A percentile compares a stretch with the other conserved stretches of the same genome.
Evolutionary conservation across 768 basidiomycete genomes (phyloP).

Genomic region (Lactarius hengduanensis): DNA sequence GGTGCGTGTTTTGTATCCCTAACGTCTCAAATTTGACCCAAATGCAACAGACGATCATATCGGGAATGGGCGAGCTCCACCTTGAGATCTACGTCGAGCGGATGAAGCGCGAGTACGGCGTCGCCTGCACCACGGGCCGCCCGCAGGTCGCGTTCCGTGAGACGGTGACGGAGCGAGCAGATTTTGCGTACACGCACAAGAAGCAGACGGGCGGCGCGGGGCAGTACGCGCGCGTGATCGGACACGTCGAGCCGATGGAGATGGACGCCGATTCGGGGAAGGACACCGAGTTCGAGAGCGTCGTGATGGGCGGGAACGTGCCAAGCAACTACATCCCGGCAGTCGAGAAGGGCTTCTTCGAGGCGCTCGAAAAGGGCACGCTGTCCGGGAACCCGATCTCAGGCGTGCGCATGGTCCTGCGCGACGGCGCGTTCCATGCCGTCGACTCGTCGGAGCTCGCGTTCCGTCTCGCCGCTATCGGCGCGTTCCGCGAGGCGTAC

Average conservation of each 20-base stretch:
- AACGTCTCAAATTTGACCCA: slow-evolving; percentile 4
- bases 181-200: slow-evolving; percentile 93
- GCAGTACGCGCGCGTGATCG: slow-evolving; percentile 92
- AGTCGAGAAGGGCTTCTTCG: slow-evolving; percentile 95
- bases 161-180: slow-evolving; percentile 78
- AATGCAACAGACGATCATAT: slow-evolving; percentile 85
- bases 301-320: slow-evolving; percentile 90
- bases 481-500: slow-evolving; percentile 92
- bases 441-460: slow-evolving; percentile 97
- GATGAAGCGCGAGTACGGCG: slow-evolving; percentile 97
- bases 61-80: slow-evolving; percentile 99
- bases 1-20: slow-evolving; percentile 42
- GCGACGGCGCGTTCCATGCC: slow-evolving; percentile 89
- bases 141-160: slow-evolving; percentile 97
- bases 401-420: slow-evolving; percentile 81
- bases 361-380: slow-evolving; percentile 88
- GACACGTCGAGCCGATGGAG: slow-evolving; percentile 87
- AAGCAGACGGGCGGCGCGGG: slow-evolving; percentile 98
- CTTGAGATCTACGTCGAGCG: slow-evolving; percentile 99
- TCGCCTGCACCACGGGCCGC: slow-evolving; percentile 90
- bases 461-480: slow-evolving; percentile 86
- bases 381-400: slow-evolving; percentile 86
- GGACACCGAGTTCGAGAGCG: slow-evolving; percentile 79
- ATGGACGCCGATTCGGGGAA: slow-evolving; percentile 73
- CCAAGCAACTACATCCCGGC: slow-evolving; percentile 92